Base-by-base conservation (phyloP, 2,329 filamentous ascomycete species). In the Talaromyces sp. region DNA sequence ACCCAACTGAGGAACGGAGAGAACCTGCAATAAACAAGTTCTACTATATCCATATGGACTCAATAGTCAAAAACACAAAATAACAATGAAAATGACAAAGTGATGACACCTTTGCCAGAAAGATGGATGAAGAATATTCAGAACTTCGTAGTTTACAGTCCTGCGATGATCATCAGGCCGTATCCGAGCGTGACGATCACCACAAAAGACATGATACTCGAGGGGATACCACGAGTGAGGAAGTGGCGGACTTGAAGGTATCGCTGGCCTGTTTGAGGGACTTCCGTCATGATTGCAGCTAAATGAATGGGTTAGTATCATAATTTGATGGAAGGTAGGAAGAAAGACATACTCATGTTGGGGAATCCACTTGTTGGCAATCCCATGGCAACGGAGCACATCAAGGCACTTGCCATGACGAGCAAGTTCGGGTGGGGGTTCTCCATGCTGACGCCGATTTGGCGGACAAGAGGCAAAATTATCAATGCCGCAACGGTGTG, bases 211-310 rank as follows among this genome's bases (percentile, higher is more conserved):
- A 97, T 79, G 32, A 97, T 70, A 72, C 89, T 95, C 68, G 89
- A 87, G 1, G 94, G 93, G 33, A 99, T 85, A 67, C 94, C 94
- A n/a, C 92, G 81, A 47, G 89, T 95, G 66, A 99, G 87, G 74
- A 99, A 99, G 71, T 99, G 94, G 69, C 89, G 89, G 47, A 99
- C 95, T 55, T 88, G 82, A 49, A 99, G 82, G 69, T 99, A 99
- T 51, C 94, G 82, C 70, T 96, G 90, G 8, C 94, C 94, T 0
- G 92, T 95, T 58, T 88, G 83, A 0, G 90, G 84, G 65, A 99
- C 93, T 75, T 99, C 94, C 81, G 97, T 97, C 94, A 99, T 97
- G 66, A 99, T 97, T 3, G 94, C 94, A 67, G 94, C 91, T 95
- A 59, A 33, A 37, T 27, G 52, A 29, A 24, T n/a, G 17, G 37